Percentiles rank a stretch among this genome's conserved stretches.
phyloP scores from a whole-genome alignment of 169 alveolate genomes.

The Theileria orientalis region DNA sequence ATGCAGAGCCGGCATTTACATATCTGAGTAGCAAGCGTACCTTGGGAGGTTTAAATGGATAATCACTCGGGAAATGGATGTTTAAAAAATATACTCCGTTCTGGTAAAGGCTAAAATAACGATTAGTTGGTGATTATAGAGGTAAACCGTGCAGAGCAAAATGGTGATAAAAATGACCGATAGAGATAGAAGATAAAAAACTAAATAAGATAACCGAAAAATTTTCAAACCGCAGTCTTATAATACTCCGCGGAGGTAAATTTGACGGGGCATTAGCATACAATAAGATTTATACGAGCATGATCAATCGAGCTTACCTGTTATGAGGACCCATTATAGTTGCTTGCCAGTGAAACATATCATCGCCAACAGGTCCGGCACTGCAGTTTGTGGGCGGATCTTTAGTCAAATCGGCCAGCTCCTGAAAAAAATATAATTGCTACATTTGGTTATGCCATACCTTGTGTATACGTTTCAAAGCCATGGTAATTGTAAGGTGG shows the following conservation, averaged over 20 bases:
- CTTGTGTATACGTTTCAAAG: slow-evolving; percentile 88
- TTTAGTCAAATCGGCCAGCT: slow-evolving; percentile 92
- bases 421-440: slow-evolving; percentile 75
- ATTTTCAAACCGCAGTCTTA: no score
- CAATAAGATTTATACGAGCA: no score
- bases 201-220: no score
- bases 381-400: slow-evolving; percentile 99
- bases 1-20: background rate
- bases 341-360: slow-evolving; percentile 98
- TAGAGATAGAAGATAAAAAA: no score
- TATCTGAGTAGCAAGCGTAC: slow-evolving; percentile 44
- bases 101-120: slow-evolving; percentile 87
- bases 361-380: slow-evolving; percentile 98
- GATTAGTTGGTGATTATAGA: slow-evolving; percentile 28
- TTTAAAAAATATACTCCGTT: slow-evolving; percentile 98
- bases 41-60: slow-evolving; percentile 99
- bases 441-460: slow-evolving; percentile 39
- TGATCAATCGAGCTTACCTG: slow-evolving; percentile 79
- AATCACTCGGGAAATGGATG: slow-evolving; percentile 98
- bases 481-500: slow-evolving; percentile 73
- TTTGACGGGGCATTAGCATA: no score
- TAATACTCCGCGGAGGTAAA: no score
- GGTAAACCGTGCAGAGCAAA: background rate
- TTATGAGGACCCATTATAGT: slow-evolving; percentile 99
- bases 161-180: no score